These are phyloP conservation scores for Boeremia exigua DNA, from an alignment of 2,329 filamentous ascomycete species.

Conservation along the genomic window DNA sequence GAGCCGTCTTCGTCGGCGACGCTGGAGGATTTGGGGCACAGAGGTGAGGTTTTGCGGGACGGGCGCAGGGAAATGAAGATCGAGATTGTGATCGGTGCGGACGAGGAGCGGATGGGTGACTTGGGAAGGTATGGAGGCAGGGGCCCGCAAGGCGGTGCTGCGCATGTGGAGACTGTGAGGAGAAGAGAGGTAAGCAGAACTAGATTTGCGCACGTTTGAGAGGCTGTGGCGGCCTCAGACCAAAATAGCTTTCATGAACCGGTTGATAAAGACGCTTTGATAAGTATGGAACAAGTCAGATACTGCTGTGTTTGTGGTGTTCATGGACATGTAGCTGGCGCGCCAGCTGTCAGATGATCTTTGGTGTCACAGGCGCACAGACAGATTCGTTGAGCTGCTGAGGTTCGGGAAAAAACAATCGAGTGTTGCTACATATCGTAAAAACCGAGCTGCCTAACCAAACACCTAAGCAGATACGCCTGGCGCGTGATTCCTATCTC, in stretches of 20 bases:
- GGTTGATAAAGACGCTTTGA: too few species aligned
- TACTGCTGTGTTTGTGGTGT: background rate
- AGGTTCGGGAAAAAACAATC: constrained; percentile 15
- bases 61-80: background rate
- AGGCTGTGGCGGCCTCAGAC: background rate
- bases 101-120: background rate
- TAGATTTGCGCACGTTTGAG: background rate
- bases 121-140: background rate
- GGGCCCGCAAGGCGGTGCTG: background rate
- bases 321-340: background rate
- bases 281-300: background rate
- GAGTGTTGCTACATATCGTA: constrained; percentile 37
- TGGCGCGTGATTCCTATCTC: constrained; percentile 29
- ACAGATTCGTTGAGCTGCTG: background rate
- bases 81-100: background rate
- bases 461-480: constrained; percentile 37
- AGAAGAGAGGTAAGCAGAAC: constrained; percentile 1
- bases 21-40: background rate
- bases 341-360: constrained; percentile 1
- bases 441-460: constrained; percentile 27
- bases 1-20: background rate
- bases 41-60: background rate
- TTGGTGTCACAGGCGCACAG: constrained; percentile 1
- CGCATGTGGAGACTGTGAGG: background rate
- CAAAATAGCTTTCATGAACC: background rate